Base-by-base conservation (phyloP, 352 stramenopile genomes). In the Phytophthora citricola region DNA sequence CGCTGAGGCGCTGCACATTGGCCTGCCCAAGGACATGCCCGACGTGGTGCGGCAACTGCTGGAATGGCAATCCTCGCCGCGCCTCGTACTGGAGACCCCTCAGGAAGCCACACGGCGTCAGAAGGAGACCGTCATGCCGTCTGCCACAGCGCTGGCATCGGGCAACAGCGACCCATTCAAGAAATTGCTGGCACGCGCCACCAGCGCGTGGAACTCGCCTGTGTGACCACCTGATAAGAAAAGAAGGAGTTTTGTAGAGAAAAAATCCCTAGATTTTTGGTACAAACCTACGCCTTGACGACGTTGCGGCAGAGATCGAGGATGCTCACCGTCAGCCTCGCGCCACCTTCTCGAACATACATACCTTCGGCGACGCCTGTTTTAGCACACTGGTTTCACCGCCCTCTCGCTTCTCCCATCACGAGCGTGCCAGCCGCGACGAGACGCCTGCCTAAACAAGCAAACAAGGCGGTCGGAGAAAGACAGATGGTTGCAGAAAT, bases 41-140 rank as follows among this genome's bases (percentile, higher is more conserved):
- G 73, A 71, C 53, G 55, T 79, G 34, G 74, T 89, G 7, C 56
- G 38, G 52, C 52, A 79, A 41, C 75, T 90, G 43, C 58, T 90
- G 10, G 53, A 45, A 26, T 89, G 78, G 77, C 77, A 89, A 44
- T 34, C 49, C 2, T 63, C 75, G 12, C 63, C 46, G 31, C 76
- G 66, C 24, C 24, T 68, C 14, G 72, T 29, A 45, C 65, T 81
- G 53, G 74, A 85, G 45, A 59, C 69, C 3, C 20, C 49, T 6
- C 32, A 45, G 9, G 67, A 73, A 41, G 58, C 58, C 7, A 17
- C 34, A 15, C 45, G 49, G 5, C 54, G 72, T 2, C 54, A 78
- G 50, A 7, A 43, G 12, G 52, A 73, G 59, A 72, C 59, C 15
- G 4, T 32, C 31, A 64, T 49, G 54, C 27, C 46, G 24, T 63